Conservation (phyloP, 208 protist genomes). For the Jaenimonas drosophilae region DNA sequence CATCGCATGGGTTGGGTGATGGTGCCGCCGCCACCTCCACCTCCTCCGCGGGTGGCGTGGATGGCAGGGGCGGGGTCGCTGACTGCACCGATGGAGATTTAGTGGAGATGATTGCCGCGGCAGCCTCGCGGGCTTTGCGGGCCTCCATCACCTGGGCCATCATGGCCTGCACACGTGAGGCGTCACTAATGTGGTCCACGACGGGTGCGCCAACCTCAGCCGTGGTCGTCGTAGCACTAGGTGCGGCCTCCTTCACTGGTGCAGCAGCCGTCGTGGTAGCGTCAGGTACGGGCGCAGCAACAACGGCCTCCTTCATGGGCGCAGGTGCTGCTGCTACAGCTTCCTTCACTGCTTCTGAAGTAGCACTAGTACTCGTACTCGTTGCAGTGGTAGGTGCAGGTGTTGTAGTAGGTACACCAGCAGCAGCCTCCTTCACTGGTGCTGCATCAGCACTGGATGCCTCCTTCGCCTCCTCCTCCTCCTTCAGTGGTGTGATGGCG, state of each 20-base stretch:
- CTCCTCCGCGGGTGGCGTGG: conserved; percentile 2
- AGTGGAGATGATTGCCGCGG: conserved; percentile 2
- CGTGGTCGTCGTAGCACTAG: too few species aligned
- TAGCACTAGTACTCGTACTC: neutral
- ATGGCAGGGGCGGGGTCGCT: neutral
- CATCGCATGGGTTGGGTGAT: neutral
- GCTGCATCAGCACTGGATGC: too few species aligned
- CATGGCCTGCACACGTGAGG: conserved; percentile 19
- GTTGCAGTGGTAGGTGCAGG: neutral
- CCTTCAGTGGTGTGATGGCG: neutral
- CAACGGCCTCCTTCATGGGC: too few species aligned
- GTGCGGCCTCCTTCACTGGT: too few species aligned
- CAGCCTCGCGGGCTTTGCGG: conserved; percentile 21
- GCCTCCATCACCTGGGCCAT: conserved; percentile 46
- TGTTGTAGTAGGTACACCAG: neutral
- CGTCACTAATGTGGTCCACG: conserved; percentile 4
- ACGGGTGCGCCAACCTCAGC: too few species aligned
- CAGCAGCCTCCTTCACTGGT: too few species aligned
- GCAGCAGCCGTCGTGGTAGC: too few species aligned
- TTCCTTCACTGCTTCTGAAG: too few species aligned
- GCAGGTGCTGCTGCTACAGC: too few species aligned
- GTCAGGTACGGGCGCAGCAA: too few species aligned
- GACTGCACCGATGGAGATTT: neutral
- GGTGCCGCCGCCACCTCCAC: conserved; percentile 2
- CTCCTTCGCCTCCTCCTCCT: neutral